These are phyloP conservation scores for Salmacisia buchloeana DNA, from an alignment of 1,284 basidiomycete genomes.

Conservation along the genomic window DNA sequence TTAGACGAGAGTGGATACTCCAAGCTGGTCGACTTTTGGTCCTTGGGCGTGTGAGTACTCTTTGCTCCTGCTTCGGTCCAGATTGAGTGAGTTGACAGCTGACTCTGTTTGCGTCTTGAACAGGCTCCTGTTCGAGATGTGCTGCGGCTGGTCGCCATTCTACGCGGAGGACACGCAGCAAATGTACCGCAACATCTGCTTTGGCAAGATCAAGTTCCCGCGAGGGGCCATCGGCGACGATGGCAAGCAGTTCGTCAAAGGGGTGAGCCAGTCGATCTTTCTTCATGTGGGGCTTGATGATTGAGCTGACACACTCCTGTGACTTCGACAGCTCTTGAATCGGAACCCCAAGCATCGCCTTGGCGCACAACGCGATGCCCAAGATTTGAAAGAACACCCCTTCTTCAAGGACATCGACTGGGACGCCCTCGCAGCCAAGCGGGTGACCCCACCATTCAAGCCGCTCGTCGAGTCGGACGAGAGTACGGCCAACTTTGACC, in stretches of 20 bases:
- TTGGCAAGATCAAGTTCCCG: constrained; percentile 96
- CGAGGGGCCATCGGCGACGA: constrained; percentile 95
- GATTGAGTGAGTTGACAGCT: constrained; percentile 56
- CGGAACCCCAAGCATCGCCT: constrained; percentile 95
- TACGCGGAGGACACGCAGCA: constrained; percentile 99
- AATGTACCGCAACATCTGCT: constrained; percentile 99
- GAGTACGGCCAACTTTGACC: constrained; percentile 94
- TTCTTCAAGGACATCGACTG: constrained; percentile 77
- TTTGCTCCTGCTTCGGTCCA: neutral
- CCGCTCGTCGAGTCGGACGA: constrained; percentile 97
- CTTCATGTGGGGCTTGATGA: constrained; percentile 19
- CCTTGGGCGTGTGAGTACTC: constrained; percentile 60
- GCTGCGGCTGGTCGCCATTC: constrained; percentile 99
- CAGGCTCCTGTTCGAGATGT: constrained; percentile 65
- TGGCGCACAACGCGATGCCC: constrained; percentile 82
- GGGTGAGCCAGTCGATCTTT: constrained; percentile 67
- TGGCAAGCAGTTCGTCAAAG: constrained; percentile 98
- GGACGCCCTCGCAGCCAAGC: constrained; percentile 67
- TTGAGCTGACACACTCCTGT: constrained; percentile 16
- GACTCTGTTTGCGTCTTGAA: constrained; percentile 58
- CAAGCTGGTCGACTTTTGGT: constrained; percentile 99
- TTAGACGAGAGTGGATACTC: constrained; percentile 97
- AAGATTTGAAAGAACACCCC: constrained; percentile 88
- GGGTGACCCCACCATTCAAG: constrained; percentile 95
- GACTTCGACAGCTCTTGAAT: constrained; percentile 69